A percentile compares a stretch with the other conserved stretches of the same genome.
These are phyloP conservation scores for Diutina sp. DNA, from an alignment of 1,139 yeast genomes.

Conservation along the genomic window DNA sequence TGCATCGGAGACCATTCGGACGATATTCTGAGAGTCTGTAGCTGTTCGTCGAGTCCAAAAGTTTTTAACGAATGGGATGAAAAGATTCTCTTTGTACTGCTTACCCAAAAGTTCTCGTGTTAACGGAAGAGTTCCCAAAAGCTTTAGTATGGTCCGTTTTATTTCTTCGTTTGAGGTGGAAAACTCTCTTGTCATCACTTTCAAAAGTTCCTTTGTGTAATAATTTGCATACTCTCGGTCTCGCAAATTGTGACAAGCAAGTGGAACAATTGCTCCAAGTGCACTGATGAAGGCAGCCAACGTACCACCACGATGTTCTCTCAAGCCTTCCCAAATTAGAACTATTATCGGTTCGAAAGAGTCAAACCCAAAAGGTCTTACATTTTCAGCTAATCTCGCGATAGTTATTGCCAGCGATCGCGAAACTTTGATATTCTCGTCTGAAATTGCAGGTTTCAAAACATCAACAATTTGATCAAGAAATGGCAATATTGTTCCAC, in stretches of 20 bases:
- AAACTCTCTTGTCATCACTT: slow-evolving; percentile 59
- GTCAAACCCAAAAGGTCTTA: slow-evolving; percentile 84
- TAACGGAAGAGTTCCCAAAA: slow-evolving; percentile 21
- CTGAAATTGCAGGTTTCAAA: slow-evolving; percentile 47
- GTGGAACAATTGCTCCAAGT: slow-evolving; percentile 68
- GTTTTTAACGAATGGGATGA: slow-evolving; percentile 51
- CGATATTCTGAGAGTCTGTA: slow-evolving; percentile 31
- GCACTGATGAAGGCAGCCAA: slow-evolving; percentile 70
- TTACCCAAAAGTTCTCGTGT: slow-evolving; percentile 14
- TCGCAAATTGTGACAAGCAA: slow-evolving; percentile 49
- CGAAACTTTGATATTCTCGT: slow-evolving; percentile 58
- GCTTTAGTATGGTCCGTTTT: slow-evolving; percentile 55
- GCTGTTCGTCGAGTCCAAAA: slow-evolving; percentile 78
- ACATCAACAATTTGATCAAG: slow-evolving; percentile 53
- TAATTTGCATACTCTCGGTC: slow-evolving; percentile 65
- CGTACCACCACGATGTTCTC: slow-evolving; percentile 65
- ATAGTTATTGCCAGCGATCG: slow-evolving; percentile 61
- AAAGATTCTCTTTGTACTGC: slow-evolving; percentile 26
- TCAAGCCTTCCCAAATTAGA: slow-evolving; percentile 72
- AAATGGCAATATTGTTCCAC: slow-evolving; percentile 51
- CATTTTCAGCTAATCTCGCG: slow-evolving; percentile 71
- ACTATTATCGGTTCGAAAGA: slow-evolving; percentile 64
- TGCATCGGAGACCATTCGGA: slow-evolving; percentile 58
- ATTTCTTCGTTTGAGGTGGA: slow-evolving; percentile 82
- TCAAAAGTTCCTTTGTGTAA: slow-evolving; percentile 65